Conservation (phyloP, 169 alveolate species). For the Cardiosporidium cionae region DNA sequence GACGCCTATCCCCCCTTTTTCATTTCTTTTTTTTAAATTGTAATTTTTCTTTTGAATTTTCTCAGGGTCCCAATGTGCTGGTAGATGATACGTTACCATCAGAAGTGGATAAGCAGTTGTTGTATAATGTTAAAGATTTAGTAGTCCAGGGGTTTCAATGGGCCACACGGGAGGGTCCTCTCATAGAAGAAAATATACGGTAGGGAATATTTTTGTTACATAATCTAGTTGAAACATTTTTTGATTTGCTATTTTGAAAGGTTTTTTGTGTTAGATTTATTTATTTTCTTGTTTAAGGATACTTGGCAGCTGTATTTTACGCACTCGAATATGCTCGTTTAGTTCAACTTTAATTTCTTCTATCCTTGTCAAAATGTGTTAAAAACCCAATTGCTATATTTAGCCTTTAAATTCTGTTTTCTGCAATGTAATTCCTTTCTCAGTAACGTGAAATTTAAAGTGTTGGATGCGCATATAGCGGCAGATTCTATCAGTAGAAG, state of each 20-base stretch:
- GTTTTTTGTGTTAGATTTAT: no score
- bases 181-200: slow-evolving; percentile 87
- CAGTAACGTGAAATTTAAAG: slow-evolving; percentile 77
- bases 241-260: no score
- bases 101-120: slow-evolving; percentile 64
- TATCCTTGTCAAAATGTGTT: not conserved
- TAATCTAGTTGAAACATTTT: no score
- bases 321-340: no score
- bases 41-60: not conserved
- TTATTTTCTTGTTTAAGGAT: no score
- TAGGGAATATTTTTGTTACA: no score
- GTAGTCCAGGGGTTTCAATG: slow-evolving; percentile 94
- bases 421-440: no score
- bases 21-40: no score
- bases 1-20: no score
- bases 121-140: not conserved
- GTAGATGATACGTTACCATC: slow-evolving; percentile 91
- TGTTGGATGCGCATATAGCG: slow-evolving; percentile 75
- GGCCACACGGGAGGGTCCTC: slow-evolving; percentile 99
- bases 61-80: slow-evolving; percentile 76
- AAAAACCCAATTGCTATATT: not conserved
- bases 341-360: no score
- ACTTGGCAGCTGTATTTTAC: no score
- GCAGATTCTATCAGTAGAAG: slow-evolving; percentile 83
- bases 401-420: not conserved